phyloP scores from a whole-genome alignment of 202 grass and related monocot genomes.

The Zizania palustris region DNA sequence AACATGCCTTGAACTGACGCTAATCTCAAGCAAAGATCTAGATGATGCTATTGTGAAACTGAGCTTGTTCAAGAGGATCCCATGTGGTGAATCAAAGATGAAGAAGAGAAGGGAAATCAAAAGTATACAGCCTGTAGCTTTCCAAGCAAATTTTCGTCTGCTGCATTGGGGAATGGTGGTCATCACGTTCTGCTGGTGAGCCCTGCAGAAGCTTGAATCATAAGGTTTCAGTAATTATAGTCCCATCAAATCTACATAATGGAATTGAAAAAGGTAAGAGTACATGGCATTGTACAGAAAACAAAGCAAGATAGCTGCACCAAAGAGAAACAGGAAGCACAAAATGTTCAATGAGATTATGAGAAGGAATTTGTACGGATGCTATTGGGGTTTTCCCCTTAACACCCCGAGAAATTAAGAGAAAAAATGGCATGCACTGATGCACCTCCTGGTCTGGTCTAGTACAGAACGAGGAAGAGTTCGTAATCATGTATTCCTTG shows the following conservation, averaged over 20 bases:
- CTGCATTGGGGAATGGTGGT: constrained; percentile 19
- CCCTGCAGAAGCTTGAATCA: neutral
- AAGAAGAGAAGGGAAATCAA: constrained; percentile 20
- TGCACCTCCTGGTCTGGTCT: neutral
- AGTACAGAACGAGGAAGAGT: neutral
- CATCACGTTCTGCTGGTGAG: constrained; percentile 29
- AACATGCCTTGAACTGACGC: neutral
- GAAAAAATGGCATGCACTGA: neutral
- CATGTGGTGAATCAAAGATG: constrained; percentile 3
- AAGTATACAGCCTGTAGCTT: constrained; percentile 10
- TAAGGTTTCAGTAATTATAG: constrained; percentile 5
- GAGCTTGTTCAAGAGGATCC: constrained; percentile 3
- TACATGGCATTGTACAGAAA: neutral
- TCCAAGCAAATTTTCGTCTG: constrained; percentile 24
- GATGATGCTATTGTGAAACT: constrained; percentile 17
- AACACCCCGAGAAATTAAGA: neutral
- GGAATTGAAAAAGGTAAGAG: neutral
- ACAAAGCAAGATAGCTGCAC: constrained; percentile 5
- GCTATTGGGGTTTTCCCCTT: neutral
- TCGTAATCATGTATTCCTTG: neutral
- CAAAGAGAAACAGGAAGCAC: neutral
- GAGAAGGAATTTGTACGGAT: neutral
- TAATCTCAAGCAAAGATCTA: constrained; percentile 32
- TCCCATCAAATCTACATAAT: constrained; percentile 1
- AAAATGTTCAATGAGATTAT: neutral